Evolutionary conservation across 441 rosid species (phyloP), one percentile per base, ranked within the genome.

Genomic region (Pelargonium fulgidum): DNA sequence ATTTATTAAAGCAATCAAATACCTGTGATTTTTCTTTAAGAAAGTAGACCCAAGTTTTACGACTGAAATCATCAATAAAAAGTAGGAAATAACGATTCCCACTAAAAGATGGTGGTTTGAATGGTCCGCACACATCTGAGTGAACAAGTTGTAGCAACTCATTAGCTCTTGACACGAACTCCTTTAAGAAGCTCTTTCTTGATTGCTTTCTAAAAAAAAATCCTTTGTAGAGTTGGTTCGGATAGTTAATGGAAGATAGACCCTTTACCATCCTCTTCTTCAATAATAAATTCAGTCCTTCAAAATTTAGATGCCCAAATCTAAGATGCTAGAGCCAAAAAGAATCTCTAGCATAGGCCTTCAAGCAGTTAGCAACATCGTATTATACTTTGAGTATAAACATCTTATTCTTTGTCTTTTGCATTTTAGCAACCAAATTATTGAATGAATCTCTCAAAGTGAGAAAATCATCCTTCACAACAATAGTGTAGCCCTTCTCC

Each of bases 331-430:
- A 67, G 16, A 41, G n/a, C 29, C 64, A 42, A 1, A 59, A 44
- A 1, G 47, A 14, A 67, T 71, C 45, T 24, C 13, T 14, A 7
- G 17, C 2, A 24, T 19, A 59, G 4, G 47, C 33, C 47, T 67
- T 19, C 8, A 70, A 66, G 16, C 65, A 72, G 8, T 36, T 71
- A 0, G 54, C 47, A 1, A 0, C n/a, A 36, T 71, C 62, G 36
- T 4, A 48, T 26, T 68, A 12, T 22, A 65, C 1, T 5, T 52
- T 63, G 2, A 67, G 3, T 10, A 39, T 7, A 22, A 73, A 73
- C 73, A 69, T 73, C 13, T 0, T 69, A 50, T 73, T 73, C 20
- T 24, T 63, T 29, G 42, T 4, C 70, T 72, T 76, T 2, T 3
- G 1, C 47, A 68, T 36, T 7, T 56, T 65, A 0, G 68, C 22